Evolutionary conservation across 176 grass and related monocot genomes (phyloP).

Genomic region (Calamus simplicifolius): DNA sequence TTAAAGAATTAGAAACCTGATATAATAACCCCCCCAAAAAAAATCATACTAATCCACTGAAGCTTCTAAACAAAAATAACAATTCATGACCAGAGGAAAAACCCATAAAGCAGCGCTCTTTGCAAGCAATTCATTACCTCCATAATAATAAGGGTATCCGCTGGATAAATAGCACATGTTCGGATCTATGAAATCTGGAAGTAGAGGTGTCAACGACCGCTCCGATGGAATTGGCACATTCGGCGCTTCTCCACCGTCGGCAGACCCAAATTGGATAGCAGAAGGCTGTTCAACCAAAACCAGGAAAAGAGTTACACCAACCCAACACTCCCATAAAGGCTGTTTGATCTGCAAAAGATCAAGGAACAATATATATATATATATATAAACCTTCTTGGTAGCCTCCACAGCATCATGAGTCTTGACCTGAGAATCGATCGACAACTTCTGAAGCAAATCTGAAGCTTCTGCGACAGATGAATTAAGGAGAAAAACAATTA

Average conservation of each 20-base stretch:
- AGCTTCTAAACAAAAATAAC: no score
- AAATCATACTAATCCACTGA: no score
- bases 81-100: no score
- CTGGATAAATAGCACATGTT: constrained; percentile 52
- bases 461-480: constrained; percentile 40
- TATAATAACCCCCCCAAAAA: no score
- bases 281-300: constrained; percentile 22
- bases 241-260: constrained; percentile 34
- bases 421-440: constrained; percentile 60
- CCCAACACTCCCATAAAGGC: background rate
- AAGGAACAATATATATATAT: no score
- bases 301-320: constrained; percentile 1
- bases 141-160: constrained; percentile 69
- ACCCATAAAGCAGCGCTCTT: no score
- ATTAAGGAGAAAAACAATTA: constrained; percentile 30
- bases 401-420: constrained; percentile 31
- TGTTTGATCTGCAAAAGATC: background rate
- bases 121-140: constrained; percentile 16
- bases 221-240: constrained; percentile 25
- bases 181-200: constrained; percentile 75
- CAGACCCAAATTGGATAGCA: constrained; percentile 39
- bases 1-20: background rate
- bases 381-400: constrained; percentile 58
- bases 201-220: constrained; percentile 58
- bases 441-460: constrained; percentile 74